Base-by-base conservation (phyloP, 2,329 filamentous ascomycete species). In the Penicillium crustosum region DNA sequence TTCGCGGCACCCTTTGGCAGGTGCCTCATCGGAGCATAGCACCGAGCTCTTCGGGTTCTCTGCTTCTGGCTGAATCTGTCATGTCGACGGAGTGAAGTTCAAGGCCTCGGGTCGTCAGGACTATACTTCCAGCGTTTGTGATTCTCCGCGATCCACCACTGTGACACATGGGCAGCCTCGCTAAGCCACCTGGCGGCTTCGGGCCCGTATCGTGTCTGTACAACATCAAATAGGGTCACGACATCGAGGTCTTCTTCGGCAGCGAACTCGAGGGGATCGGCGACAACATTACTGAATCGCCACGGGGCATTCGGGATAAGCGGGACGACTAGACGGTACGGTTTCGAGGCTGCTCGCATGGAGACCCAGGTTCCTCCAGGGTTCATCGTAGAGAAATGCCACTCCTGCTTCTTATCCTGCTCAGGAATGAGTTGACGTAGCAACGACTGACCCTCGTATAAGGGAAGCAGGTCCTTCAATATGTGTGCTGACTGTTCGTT, bases 341-440 rank as follows among this genome's bases (percentile, higher is more conserved):
- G 79, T 91, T 91, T 67, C 87, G 86, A 91, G 88, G 97, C 63
- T 79, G 82, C n/a, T 86, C 87, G 75, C 91, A 87, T 65, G 81
- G 79, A 61, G 81, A 83, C 74, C 89, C 88, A 65, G 0, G 70
- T 68, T 23, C 72, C 71, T 9, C 73, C 73, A 4, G 72, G 66
- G 53, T 75, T 75, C 60, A 75, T 74, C 25, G 73, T 65, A 13
- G 66, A 68, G 57, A 75, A 69, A 42, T 74, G 71, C 68, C 72
- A 75, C 31, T 69, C 64, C 33, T 67, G 60, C 4, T 74, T 71
- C 7, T 71, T 70, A 47, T 72, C 69, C 19, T 74, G 66, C 15
- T 67, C 58, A 17, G 69, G 49, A 36, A 73, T 68, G 55, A 73
- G 77, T 0, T 76, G 74, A 5, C 79, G 75, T 38, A 81, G 72